A percentile compares a stretch with the other conserved stretches of the same genome.
Conservation (phyloP, 78 protist genomes). For the Dictyostelium firmibasis region DNA sequence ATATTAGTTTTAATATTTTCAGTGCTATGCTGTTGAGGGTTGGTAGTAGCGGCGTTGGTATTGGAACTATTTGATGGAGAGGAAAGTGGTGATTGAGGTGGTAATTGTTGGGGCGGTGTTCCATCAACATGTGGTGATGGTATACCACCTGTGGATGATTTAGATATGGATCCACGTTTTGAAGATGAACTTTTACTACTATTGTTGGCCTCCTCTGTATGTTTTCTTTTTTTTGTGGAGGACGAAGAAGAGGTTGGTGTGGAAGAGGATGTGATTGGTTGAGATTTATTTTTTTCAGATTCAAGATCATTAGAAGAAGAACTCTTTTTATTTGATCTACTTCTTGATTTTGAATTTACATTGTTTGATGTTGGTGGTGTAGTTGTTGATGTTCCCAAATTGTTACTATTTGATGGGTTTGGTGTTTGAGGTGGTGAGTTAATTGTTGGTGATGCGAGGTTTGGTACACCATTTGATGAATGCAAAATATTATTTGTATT, state of each 20-base stretch:
- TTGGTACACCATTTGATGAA: constrained; percentile 29
- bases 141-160: background rate
- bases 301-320: background rate
- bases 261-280: background rate
- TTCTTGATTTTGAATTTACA: background rate
- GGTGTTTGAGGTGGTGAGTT: constrained; percentile 3
- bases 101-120: background rate
- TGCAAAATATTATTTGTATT: background rate
- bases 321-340: constrained; percentile 23
- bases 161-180: background rate
- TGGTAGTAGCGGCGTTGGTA: background rate
- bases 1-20: background rate
- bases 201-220: background rate
- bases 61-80: background rate
- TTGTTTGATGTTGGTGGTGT: background rate
- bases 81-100: constrained; percentile 14
- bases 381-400: background rate
- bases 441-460: background rate
- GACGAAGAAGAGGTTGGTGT: background rate
- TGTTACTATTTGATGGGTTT: background rate
- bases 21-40: background rate
- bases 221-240: background rate
- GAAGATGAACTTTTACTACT: background rate
- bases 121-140: constrained; percentile 5
- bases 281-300: background rate